phyloP scores from a whole-genome alignment of 2,329 filamentous ascomycete species.

The Phyllosticta paracitricarpa region DNA sequence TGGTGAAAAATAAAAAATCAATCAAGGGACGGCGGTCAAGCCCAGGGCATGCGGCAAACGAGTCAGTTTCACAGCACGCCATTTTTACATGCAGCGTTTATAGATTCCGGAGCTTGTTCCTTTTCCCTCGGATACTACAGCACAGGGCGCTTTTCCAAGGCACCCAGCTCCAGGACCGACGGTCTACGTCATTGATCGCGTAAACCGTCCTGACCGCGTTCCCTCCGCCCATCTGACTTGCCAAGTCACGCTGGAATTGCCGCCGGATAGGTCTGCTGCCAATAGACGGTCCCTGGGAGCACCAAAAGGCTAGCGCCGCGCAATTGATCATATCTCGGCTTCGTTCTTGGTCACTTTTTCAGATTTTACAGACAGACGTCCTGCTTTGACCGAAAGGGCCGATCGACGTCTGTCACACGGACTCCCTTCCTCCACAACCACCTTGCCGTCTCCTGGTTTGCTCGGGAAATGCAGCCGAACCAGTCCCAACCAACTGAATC shows the following conservation, averaged over 20 bases:
- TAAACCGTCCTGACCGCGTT: background rate
- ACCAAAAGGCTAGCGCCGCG: background rate
- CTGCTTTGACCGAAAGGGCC: background rate
- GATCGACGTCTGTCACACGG: background rate
- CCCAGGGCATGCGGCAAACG: background rate
- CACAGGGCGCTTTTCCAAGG: background rate
- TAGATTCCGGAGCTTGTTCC: background rate
- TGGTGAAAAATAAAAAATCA: background rate
- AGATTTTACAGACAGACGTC: background rate
- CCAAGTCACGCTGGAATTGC: background rate
- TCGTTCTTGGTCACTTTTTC: background rate
- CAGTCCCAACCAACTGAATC: background rate
- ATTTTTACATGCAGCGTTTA: background rate
- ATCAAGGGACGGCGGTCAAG: background rate
- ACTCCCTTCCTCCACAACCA: background rate
- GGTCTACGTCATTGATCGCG: background rate
- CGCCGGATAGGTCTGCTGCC: background rate
- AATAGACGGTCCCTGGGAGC: background rate
- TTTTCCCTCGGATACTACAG: background rate
- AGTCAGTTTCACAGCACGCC: background rate
- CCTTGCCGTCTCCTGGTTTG: background rate
- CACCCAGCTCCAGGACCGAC: background rate
- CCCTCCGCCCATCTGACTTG: background rate
- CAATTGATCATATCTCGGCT: background rate
- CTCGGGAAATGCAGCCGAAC: background rate